Base-by-base conservation (phyloP, 345 rosid genomes). In the Linum usitatissimum region DNA sequence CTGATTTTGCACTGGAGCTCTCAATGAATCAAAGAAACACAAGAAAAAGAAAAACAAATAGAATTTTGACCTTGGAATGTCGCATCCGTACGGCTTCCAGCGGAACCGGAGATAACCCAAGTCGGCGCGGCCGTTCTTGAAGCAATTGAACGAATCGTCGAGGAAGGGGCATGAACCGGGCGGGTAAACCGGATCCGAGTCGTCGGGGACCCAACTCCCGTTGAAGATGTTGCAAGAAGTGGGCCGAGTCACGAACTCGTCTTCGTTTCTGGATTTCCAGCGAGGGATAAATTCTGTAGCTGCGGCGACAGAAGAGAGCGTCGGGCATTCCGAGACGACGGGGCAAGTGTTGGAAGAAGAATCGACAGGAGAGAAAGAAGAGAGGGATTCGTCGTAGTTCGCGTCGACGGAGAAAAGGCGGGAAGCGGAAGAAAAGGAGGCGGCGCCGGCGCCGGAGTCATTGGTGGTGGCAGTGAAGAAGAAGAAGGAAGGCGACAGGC, bases 131-230 rank as follows among this genome's bases (percentile, higher is more conserved):
- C 91, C 87, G 38, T 87, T 83, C 69, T 80, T 80, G 78, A 65
- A 76, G 55, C 95, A 85, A 17, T 81, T 81, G 55, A 83, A 87
- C 3, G 81, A 72, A 49, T 78, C 83, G 12, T 83, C 84, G 9
- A 85, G 64, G 53, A 51, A 77, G 28, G 87, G 85, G 70, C 95
- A 87, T 20, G 81, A 78, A 38, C 91, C 86, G 2, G 83, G 84
- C 60, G 18, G 6, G 66, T 87, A 85, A 63, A 78, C 48, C 4
- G 87, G 87, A 14, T 48, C 66, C 9, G 82, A 76, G 53, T 79
- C 78, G 70, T 81, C 83, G 36, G 49, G 20, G 55, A 83, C 80
- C 95, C 95, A 87, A 1, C 55, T 60, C 0, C 95, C 91, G 65
- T 81, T 62, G 45, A 85, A 87, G 59, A 85, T 74, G 60, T 84